Evolutionary conservation across 768 basidiomycete species (phyloP), one percentile per base, ranked within the genome.

Genomic region (Mycena crocata): DNA sequence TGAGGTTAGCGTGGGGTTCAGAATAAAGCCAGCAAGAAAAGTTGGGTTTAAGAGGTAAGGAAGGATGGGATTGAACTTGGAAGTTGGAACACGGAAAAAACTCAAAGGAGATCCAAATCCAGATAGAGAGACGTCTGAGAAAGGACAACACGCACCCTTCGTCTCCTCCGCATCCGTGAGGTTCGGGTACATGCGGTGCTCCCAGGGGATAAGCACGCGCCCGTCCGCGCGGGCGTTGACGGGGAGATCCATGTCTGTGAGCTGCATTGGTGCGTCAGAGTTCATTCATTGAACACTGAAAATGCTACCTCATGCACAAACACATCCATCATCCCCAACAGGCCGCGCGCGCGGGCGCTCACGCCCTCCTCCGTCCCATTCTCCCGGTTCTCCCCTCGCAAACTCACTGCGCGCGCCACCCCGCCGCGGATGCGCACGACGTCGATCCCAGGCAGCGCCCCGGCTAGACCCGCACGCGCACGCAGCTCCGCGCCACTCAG

Each of bases 141-240:
- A 10, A 14, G 46, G 21, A 24, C 24, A 12, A 26, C 17, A 24
- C 35, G 10, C 35, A 13, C n/a, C n/a, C n/a, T n/a, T n/a, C n/a
- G 46, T 13, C 23, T 28, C 5, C 13, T 28, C 23, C 14, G 10
- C 14, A 46, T 59, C 2, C 1, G 95, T 93, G 50, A 90, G 77
- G 74, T 96, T 96, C 10, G 92, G 86, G 73, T 87, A 90, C 39
- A 81, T 75, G 21, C 84, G 83, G 71, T 93, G 89, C 75, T 97
- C 95, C 95, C 96, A 98, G 42, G 95, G 93, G 8, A 97, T 90
- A 17, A 99, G 84, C 12, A 99, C 89, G 17, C 98, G 90, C 17
- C 96, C 94, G 80, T 99, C 98, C 1, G 96, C 93, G 80, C 92
- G 93, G 30, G 93, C 89, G 72, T 98, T 99, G 79, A 99, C 89